A percentile compares a stretch with the other conserved stretches of the same genome.
Conservation (phyloP, 441 rosid species). For the Populus hybrid region DNA sequence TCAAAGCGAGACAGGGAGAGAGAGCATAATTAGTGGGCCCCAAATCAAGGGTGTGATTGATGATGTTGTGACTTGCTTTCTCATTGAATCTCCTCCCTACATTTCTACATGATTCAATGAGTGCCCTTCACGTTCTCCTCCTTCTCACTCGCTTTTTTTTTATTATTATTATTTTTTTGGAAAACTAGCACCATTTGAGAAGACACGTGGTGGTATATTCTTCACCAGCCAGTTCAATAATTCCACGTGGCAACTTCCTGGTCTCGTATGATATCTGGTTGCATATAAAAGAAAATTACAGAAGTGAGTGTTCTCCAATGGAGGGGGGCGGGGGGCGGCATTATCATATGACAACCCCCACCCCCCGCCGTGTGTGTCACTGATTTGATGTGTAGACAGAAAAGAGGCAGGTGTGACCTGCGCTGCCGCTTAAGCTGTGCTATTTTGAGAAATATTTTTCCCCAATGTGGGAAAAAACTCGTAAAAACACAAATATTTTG, state of each 20-base stretch:
- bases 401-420: background rate
- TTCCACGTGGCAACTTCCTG: background rate
- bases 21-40: constrained; percentile 13
- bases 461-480: background rate
- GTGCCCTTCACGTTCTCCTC: constrained; percentile 35
- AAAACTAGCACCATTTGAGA: background rate
- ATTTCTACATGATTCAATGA: constrained; percentile 21
- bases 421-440: background rate
- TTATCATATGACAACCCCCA: too few species aligned
- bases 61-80: background rate
- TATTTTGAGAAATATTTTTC: background rate
- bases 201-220: background rate
- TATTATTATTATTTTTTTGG: background rate
- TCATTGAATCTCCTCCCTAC: constrained; percentile 15
- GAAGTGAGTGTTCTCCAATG: background rate
- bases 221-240: background rate
- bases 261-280: background rate
- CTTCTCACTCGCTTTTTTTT: background rate
- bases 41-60: background rate
- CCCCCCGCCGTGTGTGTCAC: background rate
- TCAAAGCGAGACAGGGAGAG: background rate
- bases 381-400: background rate
- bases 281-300: background rate
- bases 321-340: background rate
- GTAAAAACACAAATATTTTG: background rate